Conservation (phyloP, 306 rosid genomes). For the Medicago truncatula region MtrunA17r5.0-ANR NC_053046.1:14381001-14381500, state of each 20-base stretch:
- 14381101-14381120: too few relatives aligned
- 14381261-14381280: conserved; percentile 2
- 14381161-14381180: conserved; percentile 7
- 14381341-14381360: conserved; percentile 21
- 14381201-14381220: background rate
- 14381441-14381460: conserved; percentile 71
- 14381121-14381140: background rate
- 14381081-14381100: background rate
- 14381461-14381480: conserved; percentile 77
- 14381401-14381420: background rate
- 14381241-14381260: background rate
- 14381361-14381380: conserved; percentile 12
- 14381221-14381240: background rate
- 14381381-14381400: background rate
- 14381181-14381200: background rate
- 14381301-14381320: background rate
- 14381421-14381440: background rate
- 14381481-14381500: conserved; percentile 73
- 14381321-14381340: conserved; percentile 33
- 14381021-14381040: conserved; percentile 6
- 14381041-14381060: background rate
- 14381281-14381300: conserved; percentile 13
- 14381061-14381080: conserved; percentile 20
- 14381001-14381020: conserved; percentile 16
- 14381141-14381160: conserved; percentile 14